These are phyloP conservation scores for Dactylella cylindrospora DNA, from an alignment of 2,329 filamentous ascomycete genomes.

Conservation along the genomic window DNA sequence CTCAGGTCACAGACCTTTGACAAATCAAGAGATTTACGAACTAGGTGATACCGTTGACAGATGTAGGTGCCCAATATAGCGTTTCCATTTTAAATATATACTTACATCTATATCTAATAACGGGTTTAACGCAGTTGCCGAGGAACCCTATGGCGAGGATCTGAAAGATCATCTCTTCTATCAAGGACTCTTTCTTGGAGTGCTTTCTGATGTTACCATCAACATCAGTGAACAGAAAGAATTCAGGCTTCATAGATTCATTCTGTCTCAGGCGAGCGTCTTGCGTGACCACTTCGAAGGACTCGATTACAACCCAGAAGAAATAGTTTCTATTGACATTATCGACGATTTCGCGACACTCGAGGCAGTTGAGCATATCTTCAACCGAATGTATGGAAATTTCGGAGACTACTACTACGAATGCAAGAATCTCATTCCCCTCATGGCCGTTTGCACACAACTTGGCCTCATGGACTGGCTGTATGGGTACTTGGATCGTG, in stretches of 20 bases:
- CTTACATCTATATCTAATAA: neutral
- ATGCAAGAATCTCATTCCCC: conserved; percentile 22
- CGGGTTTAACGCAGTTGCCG: neutral
- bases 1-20: too few relatives aligned
- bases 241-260: conserved; percentile 23
- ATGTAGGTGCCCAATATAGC: neutral
- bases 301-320: neutral
- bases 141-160: conserved; percentile 4
- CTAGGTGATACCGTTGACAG: neutral
- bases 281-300: conserved; percentile 23
- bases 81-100: neutral
- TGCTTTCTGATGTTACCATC: conserved; percentile 15
- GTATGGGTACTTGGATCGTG: conserved; percentile 24
- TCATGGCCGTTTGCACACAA: conserved; percentile 28
- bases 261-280: conserved; percentile 23
- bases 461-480: conserved; percentile 28
- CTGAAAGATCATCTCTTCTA: conserved; percentile 37
- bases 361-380: conserved; percentile 26
- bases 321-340: conserved; percentile 6
- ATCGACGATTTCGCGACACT: conserved; percentile 25
- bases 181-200: conserved; percentile 18
- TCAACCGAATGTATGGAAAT: conserved; percentile 40
- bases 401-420: conserved; percentile 32
- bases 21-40: conserved; percentile 1
- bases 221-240: conserved; percentile 9